Conservation (phyloP, 2,329 filamentous ascomycete genomes). For the Raffaelea deltoideospora region DNA sequence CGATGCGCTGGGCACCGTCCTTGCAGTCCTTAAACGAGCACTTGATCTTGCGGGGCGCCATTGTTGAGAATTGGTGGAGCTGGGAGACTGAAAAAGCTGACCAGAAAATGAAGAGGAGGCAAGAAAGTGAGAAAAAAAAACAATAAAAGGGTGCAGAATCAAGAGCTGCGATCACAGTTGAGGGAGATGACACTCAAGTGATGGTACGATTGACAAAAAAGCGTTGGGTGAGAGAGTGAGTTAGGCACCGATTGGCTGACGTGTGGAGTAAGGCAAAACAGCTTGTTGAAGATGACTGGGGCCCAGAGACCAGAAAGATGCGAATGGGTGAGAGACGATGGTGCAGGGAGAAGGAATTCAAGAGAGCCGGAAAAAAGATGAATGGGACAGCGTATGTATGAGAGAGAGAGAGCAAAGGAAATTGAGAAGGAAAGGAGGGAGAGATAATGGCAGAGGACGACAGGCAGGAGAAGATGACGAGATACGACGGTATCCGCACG, state of each 20-base stretch:
- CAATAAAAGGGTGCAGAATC: neutral
- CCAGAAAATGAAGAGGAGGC: constrained; percentile 4
- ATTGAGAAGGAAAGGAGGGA: neutral
- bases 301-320: no score
- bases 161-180: neutral
- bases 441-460: neutral
- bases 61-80: no score
- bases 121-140: neutral
- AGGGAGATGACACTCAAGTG: neutral
- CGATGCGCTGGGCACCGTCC: constrained; percentile 76
- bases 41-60: constrained; percentile 63
- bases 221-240: neutral
- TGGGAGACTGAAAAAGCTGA: no score
- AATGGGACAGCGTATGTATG: neutral
- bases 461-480: neutral
- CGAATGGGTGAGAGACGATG: neutral
- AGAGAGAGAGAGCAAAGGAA: neutral
- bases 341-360: neutral
- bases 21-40: constrained; percentile 87
- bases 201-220: neutral
- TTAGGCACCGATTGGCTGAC: no score
- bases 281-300: no score
- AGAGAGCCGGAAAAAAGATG: neutral
- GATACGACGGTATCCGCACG: neutral
- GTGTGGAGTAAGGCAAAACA: no score